Base-by-base conservation (phyloP, 768 basidiomycete genomes). In the Boletellus ananas region DNA sequence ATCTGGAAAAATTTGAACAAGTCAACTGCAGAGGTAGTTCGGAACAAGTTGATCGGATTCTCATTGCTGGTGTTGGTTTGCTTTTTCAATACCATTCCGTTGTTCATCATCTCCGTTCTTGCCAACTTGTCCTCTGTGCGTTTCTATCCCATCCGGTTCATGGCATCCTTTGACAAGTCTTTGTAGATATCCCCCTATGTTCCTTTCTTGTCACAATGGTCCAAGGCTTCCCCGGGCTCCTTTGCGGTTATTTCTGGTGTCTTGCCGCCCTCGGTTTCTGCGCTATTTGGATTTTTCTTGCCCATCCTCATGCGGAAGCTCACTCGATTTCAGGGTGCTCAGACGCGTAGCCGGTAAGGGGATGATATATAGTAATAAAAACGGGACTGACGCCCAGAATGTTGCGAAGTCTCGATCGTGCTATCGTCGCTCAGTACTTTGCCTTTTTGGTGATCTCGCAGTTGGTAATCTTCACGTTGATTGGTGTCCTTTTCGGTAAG, bases 371-470 rank as follows among this genome's bases (percentile, higher is more conserved):
- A 13, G 31, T 31, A 3, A 14, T n/a, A 18, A 21, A 8, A 18
- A 2, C 5, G n/a, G 10, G 6, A 7, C 38, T 36, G 35, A 40
- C n/a, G 17, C 42, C 56, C 23, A 55, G 12, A 20, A 16, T 23
- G 12, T 37, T 38, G 33, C n/a, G 8, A 79, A 80, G 81, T 43
- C 79, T 94, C 45, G 94, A 98, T 60, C 87, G 96, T 31, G 85
- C 87, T 34, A 94, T 98, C 51, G 78, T 94, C 34, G 91, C 91
- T 17, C 84, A 93, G 43, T 98, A 97, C 70, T 98, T 86, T 63
- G 77, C 88, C 1, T 98, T 99, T 79, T 75, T 98, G 68, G 84
- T 98, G 51, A 86, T 96, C 69, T 90, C 88, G 44, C 94, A 97
- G 65, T 72, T 99, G 60, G 76, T 99, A 54, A 84, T 98, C 70